Percentiles rank a stretch among this genome's conserved stretches.
Conservation (phyloP, 495 filamentous ascomycete genomes). For the Aspergillus avenaceus region DNA sequence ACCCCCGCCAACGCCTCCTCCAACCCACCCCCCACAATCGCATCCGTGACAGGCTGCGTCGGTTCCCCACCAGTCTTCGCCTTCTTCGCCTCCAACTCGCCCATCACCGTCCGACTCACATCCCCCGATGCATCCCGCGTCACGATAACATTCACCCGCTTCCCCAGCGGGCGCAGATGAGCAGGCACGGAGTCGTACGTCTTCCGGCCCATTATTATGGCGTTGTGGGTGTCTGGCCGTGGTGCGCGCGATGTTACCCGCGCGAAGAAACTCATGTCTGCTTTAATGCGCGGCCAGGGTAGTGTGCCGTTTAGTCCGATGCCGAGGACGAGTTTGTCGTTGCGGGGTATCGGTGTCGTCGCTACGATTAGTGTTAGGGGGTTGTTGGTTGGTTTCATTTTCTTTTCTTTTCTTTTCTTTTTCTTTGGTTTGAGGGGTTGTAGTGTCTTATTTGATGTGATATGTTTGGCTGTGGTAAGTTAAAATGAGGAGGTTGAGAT, state of each 20-base stretch:
- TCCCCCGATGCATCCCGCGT: conserved; percentile 42
- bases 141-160: conserved; percentile 74
- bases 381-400: conserved; percentile 15
- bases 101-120: conserved; percentile 22
- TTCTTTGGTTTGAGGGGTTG: conserved; percentile 2
- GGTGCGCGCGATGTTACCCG: conserved; percentile 72
- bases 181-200: conserved; percentile 86
- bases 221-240: conserved; percentile 49
- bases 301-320: conserved; percentile 78
- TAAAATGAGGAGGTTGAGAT: not conserved
- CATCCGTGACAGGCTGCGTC: conserved; percentile 23
- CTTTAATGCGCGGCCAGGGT: conserved; percentile 82
- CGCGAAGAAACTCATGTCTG: conserved; percentile 93
- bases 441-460: not conserved
- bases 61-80: conserved; percentile 8
- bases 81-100: conserved; percentile 16
- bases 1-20: conserved; percentile 52
- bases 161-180: conserved; percentile 72
- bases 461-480: not conserved
- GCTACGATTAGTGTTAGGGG: conserved; percentile 42
- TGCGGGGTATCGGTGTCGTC: conserved; percentile 33
- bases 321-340: conserved; percentile 59
- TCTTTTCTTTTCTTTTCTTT: too few relatives aligned
- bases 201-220: conserved; percentile 94
- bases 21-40: conserved; percentile 40